Evolutionary conservation across 257 asterid genomes (phyloP).

Genomic region (Scutellaria galericulata): DNA sequence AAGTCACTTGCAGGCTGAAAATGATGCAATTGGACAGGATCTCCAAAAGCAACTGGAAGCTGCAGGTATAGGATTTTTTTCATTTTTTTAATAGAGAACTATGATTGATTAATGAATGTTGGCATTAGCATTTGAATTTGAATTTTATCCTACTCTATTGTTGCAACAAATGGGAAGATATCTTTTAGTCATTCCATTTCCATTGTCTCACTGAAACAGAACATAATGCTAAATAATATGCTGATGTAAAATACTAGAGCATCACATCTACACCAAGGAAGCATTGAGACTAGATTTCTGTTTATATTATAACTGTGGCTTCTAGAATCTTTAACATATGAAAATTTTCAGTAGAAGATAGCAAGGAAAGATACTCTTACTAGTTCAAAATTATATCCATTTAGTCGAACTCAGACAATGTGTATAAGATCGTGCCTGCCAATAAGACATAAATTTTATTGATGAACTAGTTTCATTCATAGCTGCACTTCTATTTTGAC

Average conservation of each 20-base stretch:
- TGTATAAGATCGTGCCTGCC: not conserved
- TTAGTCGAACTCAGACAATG: too few relatives aligned
- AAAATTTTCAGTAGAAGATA: too few relatives aligned
- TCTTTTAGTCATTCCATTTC: not conserved
- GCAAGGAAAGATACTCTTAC: too few relatives aligned
- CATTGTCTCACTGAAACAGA: not conserved
- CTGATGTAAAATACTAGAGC: not conserved
- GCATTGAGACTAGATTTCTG: not conserved
- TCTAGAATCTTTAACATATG: not conserved
- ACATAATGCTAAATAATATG: not conserved
- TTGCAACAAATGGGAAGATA: slow-evolving; percentile 25
- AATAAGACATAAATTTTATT: not conserved
- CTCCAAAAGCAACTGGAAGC: slow-evolving; percentile 91
- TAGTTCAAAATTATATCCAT: too few relatives aligned
- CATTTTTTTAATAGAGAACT: not conserved
- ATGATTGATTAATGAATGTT: not conserved
- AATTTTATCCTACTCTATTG: not conserved
- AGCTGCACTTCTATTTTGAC: slow-evolving; percentile 15
- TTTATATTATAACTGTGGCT: not conserved
- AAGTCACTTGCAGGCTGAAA: slow-evolving; percentile 64
- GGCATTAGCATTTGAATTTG: not conserved
- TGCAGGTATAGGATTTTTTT: slow-evolving; percentile 62
- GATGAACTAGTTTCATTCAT: slow-evolving; percentile 2
- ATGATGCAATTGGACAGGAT: slow-evolving; percentile 87
- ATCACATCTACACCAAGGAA: not conserved